Base-by-base conservation (phyloP, 1,139 yeast genomes). In the Hyphopichia pseudoburtonii region DNA sequence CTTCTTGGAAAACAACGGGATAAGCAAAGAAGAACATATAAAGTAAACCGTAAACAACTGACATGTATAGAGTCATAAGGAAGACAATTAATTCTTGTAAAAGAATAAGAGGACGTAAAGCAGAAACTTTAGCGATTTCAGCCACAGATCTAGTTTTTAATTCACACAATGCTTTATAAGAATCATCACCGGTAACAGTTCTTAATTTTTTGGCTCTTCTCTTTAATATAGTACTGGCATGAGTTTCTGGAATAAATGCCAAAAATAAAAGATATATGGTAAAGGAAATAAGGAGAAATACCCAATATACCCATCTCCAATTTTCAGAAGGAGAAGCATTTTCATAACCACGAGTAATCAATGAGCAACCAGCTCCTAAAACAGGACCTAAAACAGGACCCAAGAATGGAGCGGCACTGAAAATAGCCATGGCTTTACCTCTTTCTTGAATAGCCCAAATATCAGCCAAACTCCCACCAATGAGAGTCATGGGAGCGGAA, bases 281-380 rank as follows among this genome's bases (percentile, higher is more conserved):
- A 31, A 83, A 82, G 6, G 82, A 66, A 48, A 81, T 67, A 28
- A 83, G 82, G 38, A 82, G 64, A 39, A 76, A 58, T 17, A 82
- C 72, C 80, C 85, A 82, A 56, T 83, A 83, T 35, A 78, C 62
- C 94, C 89, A 84, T 66, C 90, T 75, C 94, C 90, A 86, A 32
- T 82, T 80, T 30, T 66, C 53, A n/a, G n/a, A n/a, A n/a, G n/a
- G n/a, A n/a, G n/a, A n/a, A n/a, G n/a, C n/a, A n/a, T n/a, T n/a
- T n/a, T n/a, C n/a, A n/a, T n/a, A n/a, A n/a, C n/a, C n/a, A n/a
- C n/a, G n/a, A 19, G 71, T 75, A 51, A 73, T 64, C 56, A 81
- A 86, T 48, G 78, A 85, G 44, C 85, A 68, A n/a, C n/a, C n/a
- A n/a, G n/a, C n/a, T n/a, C n/a, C n/a, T n/a, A n/a, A n/a, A 34